A percentile compares a stretch with the other conserved stretches of the same genome.
Conservation (phyloP, 2,329 filamentous ascomycete species). For the Pezicula rhizophila region DNA sequence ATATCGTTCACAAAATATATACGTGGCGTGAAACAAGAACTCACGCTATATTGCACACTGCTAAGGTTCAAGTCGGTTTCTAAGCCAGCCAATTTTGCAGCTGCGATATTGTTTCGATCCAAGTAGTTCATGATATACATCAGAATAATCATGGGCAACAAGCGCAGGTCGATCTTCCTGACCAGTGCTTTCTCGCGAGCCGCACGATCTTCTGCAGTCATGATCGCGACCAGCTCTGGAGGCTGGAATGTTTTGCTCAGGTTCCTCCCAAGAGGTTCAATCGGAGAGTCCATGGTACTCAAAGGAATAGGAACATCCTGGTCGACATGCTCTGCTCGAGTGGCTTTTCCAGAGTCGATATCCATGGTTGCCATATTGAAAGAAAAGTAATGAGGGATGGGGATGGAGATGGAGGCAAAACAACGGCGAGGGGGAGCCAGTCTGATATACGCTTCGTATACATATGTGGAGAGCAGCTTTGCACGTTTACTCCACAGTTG, state of each 20-base stretch:
- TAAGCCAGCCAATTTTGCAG: conserved; percentile 35
- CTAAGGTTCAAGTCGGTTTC: conserved; percentile 33
- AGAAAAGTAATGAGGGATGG: no score
- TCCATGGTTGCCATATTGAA: no score
- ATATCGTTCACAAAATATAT: no score
- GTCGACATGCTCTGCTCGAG: no score
- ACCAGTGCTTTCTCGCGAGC: conserved; percentile 3
- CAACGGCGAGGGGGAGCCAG: no score
- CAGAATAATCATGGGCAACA: conserved; percentile 27
- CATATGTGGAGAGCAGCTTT: no score
- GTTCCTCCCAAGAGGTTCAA: background rate
- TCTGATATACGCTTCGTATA: no score
- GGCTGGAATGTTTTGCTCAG: background rate
- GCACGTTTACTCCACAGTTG: no score
- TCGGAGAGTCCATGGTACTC: no score
- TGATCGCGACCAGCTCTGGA: conserved; percentile 6
- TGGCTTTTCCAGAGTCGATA: no score
- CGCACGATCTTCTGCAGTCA: conserved; percentile 42
- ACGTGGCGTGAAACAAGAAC: conserved; percentile 7
- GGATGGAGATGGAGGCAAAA: no score
- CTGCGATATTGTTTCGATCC: conserved; percentile 32
- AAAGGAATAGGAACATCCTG: no score
- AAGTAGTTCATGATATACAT: conserved; percentile 36
- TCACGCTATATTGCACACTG: conserved; percentile 17
- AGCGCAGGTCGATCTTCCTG: conserved; percentile 25